Evolutionary conservation across 108 stramenopile genomes (phyloP), one percentile per base, ranked within the genome.

Genomic region (Nannochloropsis granulata): DNA sequence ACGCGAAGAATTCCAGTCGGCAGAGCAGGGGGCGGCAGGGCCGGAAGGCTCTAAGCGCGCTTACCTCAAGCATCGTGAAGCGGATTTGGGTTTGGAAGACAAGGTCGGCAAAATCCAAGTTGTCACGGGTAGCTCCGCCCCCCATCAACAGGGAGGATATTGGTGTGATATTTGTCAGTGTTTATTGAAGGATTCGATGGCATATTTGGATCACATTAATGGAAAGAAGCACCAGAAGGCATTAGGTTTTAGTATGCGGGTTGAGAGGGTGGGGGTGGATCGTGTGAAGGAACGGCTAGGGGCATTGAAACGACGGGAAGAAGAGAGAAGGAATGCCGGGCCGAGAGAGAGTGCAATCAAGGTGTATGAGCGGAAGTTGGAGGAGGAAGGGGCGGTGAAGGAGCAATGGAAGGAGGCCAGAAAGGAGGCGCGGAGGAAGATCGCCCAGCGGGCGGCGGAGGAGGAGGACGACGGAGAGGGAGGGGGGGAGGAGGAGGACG

Each of bases 81-180:
- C 83, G 78, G 92, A 91, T 24, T 92, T 96, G 21, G 92, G 93
- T 86, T 83, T 97, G 25, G 94, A 95, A 25, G 88, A 92, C 42
- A 95, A 93, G 84, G 84, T 96, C 81, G 95, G 95, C 13, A 94
- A 93, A 42, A 89, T 94, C n/a, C 94, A 96, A 89, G 94, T 97
- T 7, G 84, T 88, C 81, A 88, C 87, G n/a, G 81, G 86, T 42
- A 86, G 84, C 24, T 81, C 88, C 13, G 82, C 87, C 13, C 84
- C 81, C 13, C 83, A 85, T 16, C 85, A 86, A 43, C 87, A 88
- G 71, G 88, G 87, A 1, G 97, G 96, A 12, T 98, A 95, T 94
- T 96, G 95, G 85, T 98, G 97, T 86, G 93, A 93, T 42, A 95
- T 96, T 11, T 98, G 97, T 89, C 95, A 96, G 85, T 97, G 96